Percentiles rank a stretch among this genome's conserved stretches.
phyloP scores from a whole-genome alignment of 2,329 filamentous ascomycete genomes.

The Lachnellula occidentalis region DNA sequence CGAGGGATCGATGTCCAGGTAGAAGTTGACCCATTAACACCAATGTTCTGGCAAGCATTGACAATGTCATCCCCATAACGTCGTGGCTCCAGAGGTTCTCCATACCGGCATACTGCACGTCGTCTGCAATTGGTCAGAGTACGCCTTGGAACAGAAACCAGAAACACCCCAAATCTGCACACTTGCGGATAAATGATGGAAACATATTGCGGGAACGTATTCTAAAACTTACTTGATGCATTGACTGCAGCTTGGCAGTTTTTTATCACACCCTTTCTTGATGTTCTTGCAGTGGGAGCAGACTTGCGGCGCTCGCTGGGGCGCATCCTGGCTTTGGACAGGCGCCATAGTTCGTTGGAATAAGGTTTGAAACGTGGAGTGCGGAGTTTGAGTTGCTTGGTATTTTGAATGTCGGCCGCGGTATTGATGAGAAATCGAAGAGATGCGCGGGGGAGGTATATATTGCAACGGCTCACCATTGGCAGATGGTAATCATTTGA shows the following conservation, averaged over 20 bases:
- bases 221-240: slow-evolving; percentile 16
- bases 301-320: slow-evolving; percentile 15
- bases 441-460: no score
- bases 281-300: slow-evolving; percentile 22
- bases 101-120: slow-evolving; percentile 17
- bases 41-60: slow-evolving; percentile 1
- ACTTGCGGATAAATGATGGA: no score
- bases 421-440: no score
- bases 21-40: slow-evolving; percentile 1
- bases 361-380: no score
- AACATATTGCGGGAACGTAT: background rate
- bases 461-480: no score
- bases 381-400: no score
- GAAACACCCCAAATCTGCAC: no score
- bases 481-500: slow-evolving; percentile 16
- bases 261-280: slow-evolving; percentile 24
- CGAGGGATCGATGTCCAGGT: slow-evolving; percentile 16
- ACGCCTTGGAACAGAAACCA: background rate
- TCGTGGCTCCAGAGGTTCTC: slow-evolving; percentile 10
- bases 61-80: slow-evolving; percentile 10
- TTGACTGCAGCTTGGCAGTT: slow-evolving; percentile 18
- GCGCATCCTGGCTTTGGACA: background rate
- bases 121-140: slow-evolving; percentile 6
- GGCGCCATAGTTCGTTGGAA: background rate
- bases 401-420: no score